Percentiles rank a stretch among this genome's conserved stretches.
Conservation (phyloP, 31 red algal genomes). For the Bonnemaisonia californica region DNA sequence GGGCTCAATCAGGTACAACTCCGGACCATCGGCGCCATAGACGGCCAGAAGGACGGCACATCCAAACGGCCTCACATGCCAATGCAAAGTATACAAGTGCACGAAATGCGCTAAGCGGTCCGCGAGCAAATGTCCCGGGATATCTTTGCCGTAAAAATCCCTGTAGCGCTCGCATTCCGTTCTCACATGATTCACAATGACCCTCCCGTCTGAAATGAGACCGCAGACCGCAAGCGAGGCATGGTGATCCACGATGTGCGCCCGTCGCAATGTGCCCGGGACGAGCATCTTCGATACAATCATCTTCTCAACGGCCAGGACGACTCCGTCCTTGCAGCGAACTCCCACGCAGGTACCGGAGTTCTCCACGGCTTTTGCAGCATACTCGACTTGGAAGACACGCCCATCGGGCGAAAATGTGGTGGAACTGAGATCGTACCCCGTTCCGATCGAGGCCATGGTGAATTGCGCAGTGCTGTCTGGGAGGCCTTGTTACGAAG, state of each 20-base stretch:
- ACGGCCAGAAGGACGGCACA: constrained; percentile 88
- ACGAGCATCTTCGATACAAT: constrained; percentile 83
- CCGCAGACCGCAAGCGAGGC: constrained; percentile 82
- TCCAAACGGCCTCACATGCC: constrained; percentile 97
- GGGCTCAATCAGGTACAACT: constrained; percentile 95
- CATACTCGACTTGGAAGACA: constrained; percentile 98
- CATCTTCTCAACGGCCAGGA: constrained; percentile 95
- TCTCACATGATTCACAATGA: constrained; percentile 83
- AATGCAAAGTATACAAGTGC: constrained; percentile 94
- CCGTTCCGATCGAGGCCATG: constrained; percentile 78
- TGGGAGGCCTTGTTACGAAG: no score
- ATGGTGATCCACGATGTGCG: constrained; percentile 85
- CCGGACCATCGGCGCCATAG: constrained; percentile 46
- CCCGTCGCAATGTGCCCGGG: constrained; percentile 71
- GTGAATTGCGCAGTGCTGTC: no score
- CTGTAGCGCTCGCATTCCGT: constrained; percentile 80
- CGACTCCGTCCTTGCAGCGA: constrained; percentile 91
- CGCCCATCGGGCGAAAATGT: constrained; percentile 98
- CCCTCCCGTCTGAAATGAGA: constrained; percentile 89
- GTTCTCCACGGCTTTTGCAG: constrained; percentile 92
- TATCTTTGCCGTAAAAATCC: constrained; percentile 77
- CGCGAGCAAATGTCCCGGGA: constrained; percentile 87
- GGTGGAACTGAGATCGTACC: constrained; percentile 95
- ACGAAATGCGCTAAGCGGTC: constrained; percentile 94
- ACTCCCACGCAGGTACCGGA: constrained; percentile 88